Base-by-base conservation (phyloP, 495 filamentous ascomycete species). In the Neurospora sp. region DNA sequence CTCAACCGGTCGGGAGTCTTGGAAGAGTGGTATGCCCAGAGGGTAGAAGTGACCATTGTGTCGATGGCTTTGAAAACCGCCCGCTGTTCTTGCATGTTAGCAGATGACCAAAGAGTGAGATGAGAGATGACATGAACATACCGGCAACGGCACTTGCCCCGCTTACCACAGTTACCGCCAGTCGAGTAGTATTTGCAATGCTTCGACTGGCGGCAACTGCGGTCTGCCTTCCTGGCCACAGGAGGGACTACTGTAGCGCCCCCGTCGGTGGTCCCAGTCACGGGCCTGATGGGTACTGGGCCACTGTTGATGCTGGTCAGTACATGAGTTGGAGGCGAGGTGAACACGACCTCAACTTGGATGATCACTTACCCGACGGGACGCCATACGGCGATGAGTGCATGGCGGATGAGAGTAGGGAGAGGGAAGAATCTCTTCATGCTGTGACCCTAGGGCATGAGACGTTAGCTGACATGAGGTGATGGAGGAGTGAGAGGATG, bases 161-260 rank as follows among this genome's bases (percentile, higher is more conserved):
- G 86, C 84, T 89, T 89, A 27, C 86, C 87, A 76, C 87, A 88
- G 31, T 81, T 87, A 20, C 87, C 87, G 69, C 87, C 87, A 40
- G 86, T 88, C 11, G 86, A 87, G 71, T 84, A 88, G 75, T 88
- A 88, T 76, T 88, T 88, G 83, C 87, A 88, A 71, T 87, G 87
- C 76, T 86, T 84, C 69, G 84, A 80, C 61, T 85, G 83, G 74
- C 38, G 38, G 38, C 9, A 11, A 39, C 38, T 10, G 38, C 10
- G 12, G 40, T 87, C 83, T 48, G 85, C 84, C 78, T 86, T 82
- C 68, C 80, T 81, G 11, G 83, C 79, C 0, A 84, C 80, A 9
- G 85, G 83, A 41, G 84, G 82, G 16, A 80, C 71, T 5, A 53
- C 20, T 53, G 20, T 53, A 53, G 46, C 46, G 46, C 20, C 20